Evolutionary conservation across 164 flowering plant species (phyloP).

Genomic region (Malania oleifera): DNA sequence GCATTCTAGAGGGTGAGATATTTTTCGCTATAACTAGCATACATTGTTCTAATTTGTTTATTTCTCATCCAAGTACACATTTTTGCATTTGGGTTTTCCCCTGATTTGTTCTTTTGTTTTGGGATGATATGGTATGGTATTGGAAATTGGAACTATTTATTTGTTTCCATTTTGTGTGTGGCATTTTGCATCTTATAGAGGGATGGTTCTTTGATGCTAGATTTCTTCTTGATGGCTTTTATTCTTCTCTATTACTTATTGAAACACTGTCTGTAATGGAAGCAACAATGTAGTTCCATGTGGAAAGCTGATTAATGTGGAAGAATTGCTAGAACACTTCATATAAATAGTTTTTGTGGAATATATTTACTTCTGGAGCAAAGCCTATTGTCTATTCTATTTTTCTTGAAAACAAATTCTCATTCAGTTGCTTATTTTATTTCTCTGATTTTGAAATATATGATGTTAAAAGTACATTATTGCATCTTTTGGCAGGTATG

Average conservation of each 20-base stretch:
- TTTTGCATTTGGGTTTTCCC: background rate
- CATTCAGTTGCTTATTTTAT: background rate
- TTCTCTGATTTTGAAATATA: background rate
- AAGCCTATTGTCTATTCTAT: background rate
- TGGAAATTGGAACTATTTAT: background rate
- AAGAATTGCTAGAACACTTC: background rate
- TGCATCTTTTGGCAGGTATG: constrained; percentile 35
- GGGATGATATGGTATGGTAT: background rate
- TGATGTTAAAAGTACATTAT: background rate
- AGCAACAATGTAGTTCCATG: background rate
- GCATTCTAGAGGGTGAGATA: constrained; percentile 61
- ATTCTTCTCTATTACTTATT: too few species aligned
- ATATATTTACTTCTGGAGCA: too few species aligned
- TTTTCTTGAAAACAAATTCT: background rate
- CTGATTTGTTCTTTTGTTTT: background rate
- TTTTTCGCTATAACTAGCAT: background rate
- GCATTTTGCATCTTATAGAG: background rate
- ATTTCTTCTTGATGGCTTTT: too few species aligned
- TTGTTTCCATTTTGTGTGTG: background rate
- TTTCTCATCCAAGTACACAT: background rate
- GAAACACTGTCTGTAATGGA: background rate
- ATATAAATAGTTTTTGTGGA: too few species aligned
- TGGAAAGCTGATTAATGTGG: background rate
- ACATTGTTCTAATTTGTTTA: background rate
- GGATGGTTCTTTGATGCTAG: too few species aligned